phyloP scores from a whole-genome alignment of 106 monocot species.

The Agapanthus africanus region DNA sequence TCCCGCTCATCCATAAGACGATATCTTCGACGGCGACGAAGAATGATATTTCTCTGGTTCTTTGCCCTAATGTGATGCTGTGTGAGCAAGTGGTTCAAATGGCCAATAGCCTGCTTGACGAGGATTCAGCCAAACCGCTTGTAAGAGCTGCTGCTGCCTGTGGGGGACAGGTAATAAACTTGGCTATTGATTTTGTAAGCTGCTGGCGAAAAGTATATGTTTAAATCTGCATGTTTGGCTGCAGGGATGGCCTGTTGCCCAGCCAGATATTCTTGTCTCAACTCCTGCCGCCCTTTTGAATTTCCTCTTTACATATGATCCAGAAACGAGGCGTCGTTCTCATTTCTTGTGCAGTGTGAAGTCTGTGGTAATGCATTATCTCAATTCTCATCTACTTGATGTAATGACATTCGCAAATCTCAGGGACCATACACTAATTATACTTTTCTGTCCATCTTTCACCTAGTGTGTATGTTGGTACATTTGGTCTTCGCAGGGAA shows the following conservation, averaged over 20 bases:
- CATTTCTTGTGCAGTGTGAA: constrained; percentile 62
- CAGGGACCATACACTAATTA: no score
- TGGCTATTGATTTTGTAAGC: no score
- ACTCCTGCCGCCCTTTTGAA: constrained; percentile 98
- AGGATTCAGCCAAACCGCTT: constrained; percentile 50
- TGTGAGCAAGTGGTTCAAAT: constrained; percentile 93
- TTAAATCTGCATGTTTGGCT: constrained; percentile 73
- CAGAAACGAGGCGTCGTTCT: constrained; percentile 56
- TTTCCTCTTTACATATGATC: constrained; percentile 62
- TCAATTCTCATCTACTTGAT: no score
- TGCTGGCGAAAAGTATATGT: constrained; percentile 56
- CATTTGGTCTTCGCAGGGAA: neutral
- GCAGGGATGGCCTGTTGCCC: constrained; percentile 85
- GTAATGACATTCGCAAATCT: no score
- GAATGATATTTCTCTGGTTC: constrained; percentile 48
- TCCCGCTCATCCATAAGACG: constrained; percentile 72
- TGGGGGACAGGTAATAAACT: constrained; percentile 82
- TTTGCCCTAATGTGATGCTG: constrained; percentile 97
- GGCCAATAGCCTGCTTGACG: constrained; percentile 59
- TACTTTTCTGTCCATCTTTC: no score
- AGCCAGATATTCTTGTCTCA: constrained; percentile 80
- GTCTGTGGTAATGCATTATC: constrained; percentile 82
- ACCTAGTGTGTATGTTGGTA: no score
- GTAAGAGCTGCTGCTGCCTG: constrained; percentile 71
- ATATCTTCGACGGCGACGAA: neutral